These are phyloP conservation scores for Tieghemostelium lacteum DNA, from an alignment of 78 protist species.

Conservation along the genomic window DNA sequence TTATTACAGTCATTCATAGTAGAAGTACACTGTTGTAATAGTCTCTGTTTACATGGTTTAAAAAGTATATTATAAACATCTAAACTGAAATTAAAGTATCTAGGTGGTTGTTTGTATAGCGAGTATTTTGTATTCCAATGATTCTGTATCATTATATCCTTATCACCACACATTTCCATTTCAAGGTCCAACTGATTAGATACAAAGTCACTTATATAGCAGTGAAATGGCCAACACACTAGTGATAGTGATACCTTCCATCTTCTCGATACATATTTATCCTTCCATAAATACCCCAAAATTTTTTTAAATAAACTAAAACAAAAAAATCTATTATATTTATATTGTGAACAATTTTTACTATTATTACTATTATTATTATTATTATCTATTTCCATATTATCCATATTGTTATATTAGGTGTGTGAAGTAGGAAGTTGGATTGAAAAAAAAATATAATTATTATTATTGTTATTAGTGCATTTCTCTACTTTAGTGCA, in stretches of 20 bases:
- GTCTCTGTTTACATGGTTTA: not conserved
- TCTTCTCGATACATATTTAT: conserved; percentile 11
- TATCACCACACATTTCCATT: not conserved
- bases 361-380: not conserved
- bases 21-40: not conserved
- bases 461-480: too few species aligned
- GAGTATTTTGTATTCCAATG: not conserved
- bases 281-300: not conserved
- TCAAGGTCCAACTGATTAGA: not conserved
- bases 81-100: not conserved
- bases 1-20: not conserved
- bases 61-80: not conserved
- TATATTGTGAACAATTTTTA: not conserved
- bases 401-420: not conserved
- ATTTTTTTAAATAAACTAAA: too few species aligned
- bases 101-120: conserved; percentile 1
- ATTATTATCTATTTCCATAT: not conserved
- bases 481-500: too few species aligned
- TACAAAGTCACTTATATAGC: not conserved
- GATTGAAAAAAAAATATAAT: too few species aligned
- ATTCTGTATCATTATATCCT: not conserved
- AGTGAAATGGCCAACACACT: conserved; percentile 14
- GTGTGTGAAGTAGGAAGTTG: too few species aligned
- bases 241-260: conserved; percentile 20
- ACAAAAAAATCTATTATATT: not conserved